Base-by-base conservation (phyloP, 495 filamentous ascomycete species). In the Clohesyomyces aquaticus region DNA sequence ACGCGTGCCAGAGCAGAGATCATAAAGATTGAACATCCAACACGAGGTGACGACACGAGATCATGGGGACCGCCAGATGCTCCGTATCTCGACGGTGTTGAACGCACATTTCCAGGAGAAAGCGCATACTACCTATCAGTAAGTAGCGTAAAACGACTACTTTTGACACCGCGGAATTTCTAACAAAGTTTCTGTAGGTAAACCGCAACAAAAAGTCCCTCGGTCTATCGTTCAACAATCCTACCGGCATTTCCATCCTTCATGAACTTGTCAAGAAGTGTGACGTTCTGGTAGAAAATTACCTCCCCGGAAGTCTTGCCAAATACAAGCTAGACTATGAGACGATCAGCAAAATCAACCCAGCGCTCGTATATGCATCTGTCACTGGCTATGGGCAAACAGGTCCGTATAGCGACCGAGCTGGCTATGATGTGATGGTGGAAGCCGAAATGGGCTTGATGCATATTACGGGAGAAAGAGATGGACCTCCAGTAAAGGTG, bases 231-330 rank as follows among this genome's bases (percentile, higher is more conserved):
- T 67, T 67, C 53, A 67, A 67, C 59, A 63, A 62, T 53, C 59
- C 65, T 10, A 54, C 52, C 25, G 65, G 65, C 11, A 62, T 63
- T 1, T 35, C 45, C 19, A 67, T 67, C 48, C 47, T 67, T 1
- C 65, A 63, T 59, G 51, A 68, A 21, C 62, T 75, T 8, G 68
- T 69, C 21, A 53, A 65, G 50, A 61, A 72, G n/a, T 59, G 60
- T 32, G 73, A 75, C 32, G 65, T 75, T 3, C 67, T 75, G 61
- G 53, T 75, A 41, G 73, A 75, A 62, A 75, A 75, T 53, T 75
- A 73, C 54, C 63, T 75, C 25, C 73, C 73, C 0, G 73, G 73
- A n/a, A 58, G 47, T 1, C 69, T 72, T n/a, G 61, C 68, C 11
- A 63, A 68, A 61, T 64, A 73, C 21, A 54, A 61, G 1, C 60